Evolutionary conservation across 2,329 filamentous ascomycete genomes (phyloP), one percentile per base, ranked within the genome.

Genomic region (Colletotrichum musicola): DNA sequence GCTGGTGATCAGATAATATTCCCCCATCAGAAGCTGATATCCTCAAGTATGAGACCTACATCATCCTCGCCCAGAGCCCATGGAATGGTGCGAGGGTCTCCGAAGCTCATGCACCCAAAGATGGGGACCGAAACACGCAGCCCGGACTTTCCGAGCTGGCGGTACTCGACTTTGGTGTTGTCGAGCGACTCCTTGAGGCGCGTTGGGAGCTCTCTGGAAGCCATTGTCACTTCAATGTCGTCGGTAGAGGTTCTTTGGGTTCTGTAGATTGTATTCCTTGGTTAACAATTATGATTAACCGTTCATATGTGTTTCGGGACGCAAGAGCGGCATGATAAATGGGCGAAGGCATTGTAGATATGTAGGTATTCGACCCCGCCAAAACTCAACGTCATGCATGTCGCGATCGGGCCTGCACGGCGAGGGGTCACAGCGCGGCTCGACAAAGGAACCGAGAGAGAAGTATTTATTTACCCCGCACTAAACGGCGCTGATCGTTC

Each of bases 101-200:
- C 90, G 68, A 90, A 87, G 74, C 83, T 86, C 89, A 92, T 92
- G 68, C 85, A 84, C 0, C 90, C 90, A 46, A 92, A 81, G 64
- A 92, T 89, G 47, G 90, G 86, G 57, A 87, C 84, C 0, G 89
- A 91, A 50, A 91, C 82, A 61, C 85, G 85, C 14, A 92, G 85
- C 38, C 90, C 90, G 58, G 84, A 88, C 68, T 84, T 86, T 40
- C 90, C 90, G 10, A 92, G 81, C 62, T 83, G 80, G 73, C 82
- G 80, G 74, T 86, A 86, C 63, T 85, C 82, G 68, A 77, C 79
- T 72, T 85, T 85, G 67, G 81, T 71, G 64, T 71, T 72, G 47
- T 80, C 77, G 16, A 81, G 27, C 10, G 76, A 72, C 64, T 73
- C 60, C 59, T 72, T 71, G 57, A 76, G 73, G 6, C 40, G 53